Base-by-base conservation (phyloP, 1,139 yeast species). In the Hansenula lynferdii region DNA sequence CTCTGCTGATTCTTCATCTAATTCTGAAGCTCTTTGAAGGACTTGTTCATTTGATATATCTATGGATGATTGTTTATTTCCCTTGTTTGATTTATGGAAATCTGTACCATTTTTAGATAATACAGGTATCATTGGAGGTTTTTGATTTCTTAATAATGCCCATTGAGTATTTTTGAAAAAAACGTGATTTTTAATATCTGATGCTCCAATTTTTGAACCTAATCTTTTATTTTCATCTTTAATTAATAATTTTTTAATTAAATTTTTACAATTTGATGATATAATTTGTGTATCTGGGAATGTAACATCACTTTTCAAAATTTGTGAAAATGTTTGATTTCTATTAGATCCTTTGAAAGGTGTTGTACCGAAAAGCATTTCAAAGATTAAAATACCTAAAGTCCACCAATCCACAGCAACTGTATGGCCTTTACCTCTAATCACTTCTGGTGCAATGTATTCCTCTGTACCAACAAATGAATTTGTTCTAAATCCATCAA, bases 321-420 rank as follows among this genome's bases (percentile, higher is more conserved):
- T 79, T 51, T 87, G 87, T 31, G 94, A 81, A 62, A 92, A 92
- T 0, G 98, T 92, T 50, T 80, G 80, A 56, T 89, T 89, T 35
- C 97, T 73, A 49, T 81, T 87, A 34, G 77, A 69, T 6, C 98
- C 98, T 62, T 92, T 92, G 65, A 92, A 92, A 1, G 98, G 98
- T 0, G 98, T 92, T 9, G 89, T 85, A 2, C 97, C 97, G 60
- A 79, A 89, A 29, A 92, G 67, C 98, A 92, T 92, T 57, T 92
- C 98, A 59, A 79, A 92, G 20, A 89, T 69, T 52, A 92, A 72
- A 27, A 92, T 89, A 2, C 98, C 98, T 45, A 92, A 67, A 0
- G 98, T 92, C 98, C 98, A 92, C 98, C 98, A 92, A 61, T 92
- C 98, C 14, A 92, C 98, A 0, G 97, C 96, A 19, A 92, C 84